Conservation (phyloP, 2,329 filamentous ascomycete species). For the Blastomyces silverae region DNA sequence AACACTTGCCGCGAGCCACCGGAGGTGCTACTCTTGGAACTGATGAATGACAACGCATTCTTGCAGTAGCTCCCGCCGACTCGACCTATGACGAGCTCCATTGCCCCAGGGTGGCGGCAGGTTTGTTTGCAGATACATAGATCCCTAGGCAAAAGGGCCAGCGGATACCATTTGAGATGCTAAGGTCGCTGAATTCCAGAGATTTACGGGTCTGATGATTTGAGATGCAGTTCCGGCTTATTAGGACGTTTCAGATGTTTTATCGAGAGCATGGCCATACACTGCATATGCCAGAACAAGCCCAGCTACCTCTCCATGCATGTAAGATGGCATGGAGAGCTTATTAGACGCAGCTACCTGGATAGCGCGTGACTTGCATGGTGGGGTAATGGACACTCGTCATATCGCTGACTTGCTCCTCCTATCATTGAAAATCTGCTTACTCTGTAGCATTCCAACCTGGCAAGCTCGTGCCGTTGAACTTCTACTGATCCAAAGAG, state of each 20-base stretch:
- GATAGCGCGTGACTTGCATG: slow-evolving; percentile 12
- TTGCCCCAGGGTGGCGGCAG: too few relatives aligned
- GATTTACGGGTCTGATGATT: not conserved
- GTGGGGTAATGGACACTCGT: slow-evolving; percentile 6
- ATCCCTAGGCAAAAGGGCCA: too few relatives aligned
- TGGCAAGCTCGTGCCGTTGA: not conserved
- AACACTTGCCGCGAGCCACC: too few relatives aligned
- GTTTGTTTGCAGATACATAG: too few relatives aligned
- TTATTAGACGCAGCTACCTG: not conserved
- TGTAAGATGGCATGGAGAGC: not conserved
- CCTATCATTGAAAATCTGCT: not conserved
- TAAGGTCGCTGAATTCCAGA: too few relatives aligned
- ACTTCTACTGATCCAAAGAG: not conserved
- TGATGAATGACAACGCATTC: slow-evolving; percentile 8
- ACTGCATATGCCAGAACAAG: not conserved
- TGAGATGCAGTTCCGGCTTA: not conserved
- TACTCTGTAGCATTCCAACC: not conserved
- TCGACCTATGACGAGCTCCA: slow-evolving; percentile 10
- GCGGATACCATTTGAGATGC: too few relatives aligned
- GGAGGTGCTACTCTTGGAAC: too few relatives aligned
- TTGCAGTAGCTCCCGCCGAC: slow-evolving; percentile 7
- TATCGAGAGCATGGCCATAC: not conserved
- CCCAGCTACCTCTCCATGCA: not conserved
- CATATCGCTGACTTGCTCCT: slow-evolving; percentile 16
- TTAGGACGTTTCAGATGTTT: not conserved